Conservation (phyloP, 768 basidiomycete species). For the Calocybe gangraenosa region DNA sequence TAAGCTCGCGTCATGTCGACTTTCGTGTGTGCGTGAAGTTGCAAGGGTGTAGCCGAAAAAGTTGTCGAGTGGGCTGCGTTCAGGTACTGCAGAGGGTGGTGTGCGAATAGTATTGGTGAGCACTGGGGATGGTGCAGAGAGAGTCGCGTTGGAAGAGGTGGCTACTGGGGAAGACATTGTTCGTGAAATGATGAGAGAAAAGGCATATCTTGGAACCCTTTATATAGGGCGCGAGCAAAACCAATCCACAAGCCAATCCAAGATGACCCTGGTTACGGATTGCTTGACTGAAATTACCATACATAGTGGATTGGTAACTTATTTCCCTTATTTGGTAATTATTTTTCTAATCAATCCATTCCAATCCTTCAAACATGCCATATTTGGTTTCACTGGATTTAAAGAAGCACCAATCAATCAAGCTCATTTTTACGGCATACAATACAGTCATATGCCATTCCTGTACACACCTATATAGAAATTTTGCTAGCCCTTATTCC, state of each 20-base stretch:
- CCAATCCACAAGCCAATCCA: slow-evolving; percentile 2
- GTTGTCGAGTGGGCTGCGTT: slow-evolving; percentile 24
- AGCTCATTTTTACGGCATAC: too few species aligned
- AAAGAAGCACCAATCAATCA: too few species aligned
- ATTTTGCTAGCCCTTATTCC: too few species aligned
- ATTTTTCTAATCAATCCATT: neutral
- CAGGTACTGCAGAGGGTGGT: slow-evolving; percentile 10
- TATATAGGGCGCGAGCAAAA: neutral
- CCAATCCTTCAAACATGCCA: neutral
- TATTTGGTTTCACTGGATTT: too few species aligned
- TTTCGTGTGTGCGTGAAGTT: slow-evolving; percentile 31
- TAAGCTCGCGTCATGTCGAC: slow-evolving; percentile 35
- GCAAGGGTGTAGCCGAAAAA: slow-evolving; percentile 35
- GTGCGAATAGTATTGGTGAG: slow-evolving; percentile 20
- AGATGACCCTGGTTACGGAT: neutral
- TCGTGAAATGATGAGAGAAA: neutral
- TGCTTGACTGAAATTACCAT: neutral
- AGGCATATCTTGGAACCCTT: too few species aligned
- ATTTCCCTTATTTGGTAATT: neutral
- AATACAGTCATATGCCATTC: too few species aligned
- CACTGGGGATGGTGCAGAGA: slow-evolving; percentile 13
- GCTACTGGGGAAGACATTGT: slow-evolving; percentile 16
- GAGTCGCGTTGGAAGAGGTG: slow-evolving; percentile 8
- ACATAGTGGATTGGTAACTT: neutral
- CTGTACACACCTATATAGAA: too few species aligned